Evolutionary conservation across 106 monocot genomes (phyloP).

Genomic region (Acanthochlamys bracteata): DNA sequence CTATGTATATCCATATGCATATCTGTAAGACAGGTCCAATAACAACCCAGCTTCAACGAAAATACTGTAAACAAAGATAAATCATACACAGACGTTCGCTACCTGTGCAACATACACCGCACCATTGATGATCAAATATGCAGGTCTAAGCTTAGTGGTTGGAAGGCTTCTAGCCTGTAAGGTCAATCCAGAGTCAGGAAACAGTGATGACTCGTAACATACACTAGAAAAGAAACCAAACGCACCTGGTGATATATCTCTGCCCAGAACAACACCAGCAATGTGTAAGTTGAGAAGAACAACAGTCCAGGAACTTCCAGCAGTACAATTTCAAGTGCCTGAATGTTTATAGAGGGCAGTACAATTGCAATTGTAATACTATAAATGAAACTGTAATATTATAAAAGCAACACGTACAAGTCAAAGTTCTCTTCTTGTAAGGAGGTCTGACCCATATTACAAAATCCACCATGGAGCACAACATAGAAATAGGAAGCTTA

Average conservation of each 20-base stretch:
- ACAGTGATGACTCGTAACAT: neutral
- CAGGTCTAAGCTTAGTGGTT: conserved; percentile 53
- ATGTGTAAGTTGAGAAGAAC: conserved; percentile 86
- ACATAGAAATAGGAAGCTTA: no score
- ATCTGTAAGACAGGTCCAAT: conserved; percentile 22
- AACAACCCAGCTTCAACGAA: no score
- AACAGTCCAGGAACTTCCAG: conserved; percentile 79
- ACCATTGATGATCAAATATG: conserved; percentile 55
- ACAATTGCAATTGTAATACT: no score
- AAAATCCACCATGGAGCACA: no score
- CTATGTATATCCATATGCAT: conserved; percentile 47
- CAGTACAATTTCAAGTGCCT: conserved; percentile 66
- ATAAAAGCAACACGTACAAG: no score
- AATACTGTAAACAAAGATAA: neutral
- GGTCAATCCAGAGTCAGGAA: neutral
- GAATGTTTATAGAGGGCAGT: neutral
- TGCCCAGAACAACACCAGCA: conserved; percentile 91
- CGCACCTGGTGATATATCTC: conserved; percentile 91
- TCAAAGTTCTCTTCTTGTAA: no score
- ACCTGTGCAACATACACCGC: conserved; percentile 71
- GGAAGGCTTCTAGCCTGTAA: conserved; percentile 63
- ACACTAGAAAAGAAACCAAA: neutral
- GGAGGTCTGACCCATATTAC: no score
- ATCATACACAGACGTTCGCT: neutral
- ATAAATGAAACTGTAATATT: no score